Conservation (phyloP, 257 asterid species). For the Solanum sejunctum region DNA sequence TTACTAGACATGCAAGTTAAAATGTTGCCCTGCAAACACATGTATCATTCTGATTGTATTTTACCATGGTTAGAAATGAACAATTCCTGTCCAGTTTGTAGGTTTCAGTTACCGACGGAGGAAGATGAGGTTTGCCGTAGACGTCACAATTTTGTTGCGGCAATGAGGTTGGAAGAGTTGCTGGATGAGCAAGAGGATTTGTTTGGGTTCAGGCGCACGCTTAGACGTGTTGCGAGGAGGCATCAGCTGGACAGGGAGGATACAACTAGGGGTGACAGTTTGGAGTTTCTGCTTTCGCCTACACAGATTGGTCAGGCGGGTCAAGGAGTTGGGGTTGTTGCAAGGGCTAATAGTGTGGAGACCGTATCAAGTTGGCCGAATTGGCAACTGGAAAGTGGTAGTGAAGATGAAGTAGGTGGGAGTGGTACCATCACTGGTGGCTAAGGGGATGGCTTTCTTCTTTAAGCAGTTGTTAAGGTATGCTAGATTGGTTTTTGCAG, state of each 20-base stretch:
- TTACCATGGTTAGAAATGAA: conserved; percentile 83
- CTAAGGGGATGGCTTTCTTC: not conserved
- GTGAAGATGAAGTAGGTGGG: conserved; percentile 26
- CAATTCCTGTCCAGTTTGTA: conserved; percentile 82
- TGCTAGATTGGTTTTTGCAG: not conserved
- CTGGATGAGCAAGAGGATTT: conserved; percentile 39
- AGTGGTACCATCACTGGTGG: not conserved
- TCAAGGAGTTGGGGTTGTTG: conserved; percentile 46
- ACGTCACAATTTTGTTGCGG: conserved; percentile 23
- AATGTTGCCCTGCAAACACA: conserved; percentile 65
- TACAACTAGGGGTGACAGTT: conserved; percentile 23
- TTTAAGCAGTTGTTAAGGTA: not conserved
- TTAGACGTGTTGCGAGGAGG: conserved; percentile 45
- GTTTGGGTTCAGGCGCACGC: conserved; percentile 36
- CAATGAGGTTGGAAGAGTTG: conserved; percentile 48
- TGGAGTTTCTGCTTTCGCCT: conserved; percentile 47
- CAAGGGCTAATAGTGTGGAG: conserved; percentile 59
- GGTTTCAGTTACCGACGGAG: conserved; percentile 40
- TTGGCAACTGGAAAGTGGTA: conserved; percentile 45
- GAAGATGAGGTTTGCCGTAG: conserved; percentile 19
- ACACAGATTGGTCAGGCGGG: conserved; percentile 60
- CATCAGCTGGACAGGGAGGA: conserved; percentile 1
- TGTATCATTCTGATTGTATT: conserved; percentile 63
- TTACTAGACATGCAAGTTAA: conserved; percentile 28
- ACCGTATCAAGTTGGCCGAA: conserved; percentile 64